phyloP scores from a whole-genome alignment of 768 basidiomycete genomes.

The Tylopilus sp. region DNA sequence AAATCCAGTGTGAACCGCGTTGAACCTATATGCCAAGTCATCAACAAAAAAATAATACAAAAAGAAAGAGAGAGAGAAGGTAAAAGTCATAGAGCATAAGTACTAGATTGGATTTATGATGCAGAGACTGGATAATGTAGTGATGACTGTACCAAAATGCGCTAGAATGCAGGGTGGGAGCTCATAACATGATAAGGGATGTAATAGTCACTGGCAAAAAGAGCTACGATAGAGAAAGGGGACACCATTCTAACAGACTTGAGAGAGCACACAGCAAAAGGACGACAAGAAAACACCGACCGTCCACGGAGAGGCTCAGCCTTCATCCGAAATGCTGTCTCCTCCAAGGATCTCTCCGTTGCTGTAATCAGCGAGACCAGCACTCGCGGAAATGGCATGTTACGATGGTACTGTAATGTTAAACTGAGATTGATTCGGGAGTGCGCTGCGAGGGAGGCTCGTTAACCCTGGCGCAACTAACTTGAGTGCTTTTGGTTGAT shows the following conservation, averaged over 20 bases:
- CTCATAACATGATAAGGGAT: slow-evolving; percentile 10
- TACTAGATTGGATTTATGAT: slow-evolving; percentile 29
- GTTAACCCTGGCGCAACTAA: slow-evolving; percentile 26
- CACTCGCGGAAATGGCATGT: background rate
- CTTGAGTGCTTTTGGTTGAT: slow-evolving; percentile 43
- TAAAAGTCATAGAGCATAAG: slow-evolving; percentile 4
- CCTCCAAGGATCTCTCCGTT: slow-evolving; percentile 14
- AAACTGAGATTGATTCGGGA: slow-evolving; percentile 46
- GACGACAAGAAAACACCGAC: slow-evolving; percentile 7
- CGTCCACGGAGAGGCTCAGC: slow-evolving; percentile 28
- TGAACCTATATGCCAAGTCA: slow-evolving; percentile 18
- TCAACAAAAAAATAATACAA: slow-evolving; percentile 6
- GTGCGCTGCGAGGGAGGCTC: slow-evolving; percentile 52
- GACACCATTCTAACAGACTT: background rate
- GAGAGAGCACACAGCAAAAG: background rate
- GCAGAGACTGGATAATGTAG: slow-evolving; percentile 27
- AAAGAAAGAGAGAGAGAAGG: background rate
- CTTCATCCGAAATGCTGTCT: slow-evolving; percentile 23
- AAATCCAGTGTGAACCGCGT: slow-evolving; percentile 13
- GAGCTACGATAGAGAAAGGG: background rate
- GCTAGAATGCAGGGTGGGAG: slow-evolving; percentile 19
- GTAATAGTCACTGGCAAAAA: slow-evolving; percentile 12
- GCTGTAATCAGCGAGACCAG: slow-evolving; percentile 10
- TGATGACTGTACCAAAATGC: slow-evolving; percentile 8
- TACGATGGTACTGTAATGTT: slow-evolving; percentile 36